Base-by-base conservation (phyloP, 2,329 filamentous ascomycete species). In the Lachnellula suecica region DNA sequence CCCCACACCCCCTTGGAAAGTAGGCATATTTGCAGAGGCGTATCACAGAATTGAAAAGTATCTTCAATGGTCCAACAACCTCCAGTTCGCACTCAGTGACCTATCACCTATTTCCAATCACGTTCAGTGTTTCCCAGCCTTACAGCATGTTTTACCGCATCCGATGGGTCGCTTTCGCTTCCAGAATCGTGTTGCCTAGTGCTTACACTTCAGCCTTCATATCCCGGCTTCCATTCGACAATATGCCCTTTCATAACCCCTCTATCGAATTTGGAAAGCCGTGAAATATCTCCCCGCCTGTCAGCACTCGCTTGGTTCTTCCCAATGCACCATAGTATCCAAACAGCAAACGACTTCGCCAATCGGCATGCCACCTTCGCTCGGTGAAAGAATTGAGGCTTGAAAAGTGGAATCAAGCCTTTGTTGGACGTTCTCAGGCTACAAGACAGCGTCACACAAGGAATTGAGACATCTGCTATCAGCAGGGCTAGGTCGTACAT, bases 131-230 rank as follows among this genome's bases (percentile, higher is more conserved):
- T 44, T n/a, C 44, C 46, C 56, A 55, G 56, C 56, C 53, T 56
- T 57, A 48, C 44, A 35, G 35, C 22, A 49, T 53, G 41, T 54
- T 41, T 49, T 35, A 40, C 44, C 37, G 44, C n/a, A 40, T 57
- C 48, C 52, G 52, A 49, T 44, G 34, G 17, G 41, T 60, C 48
- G 47, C 42, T 59, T 53, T 37, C 17, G 5, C 31, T 13, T 35
- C 15, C 46, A 15, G 38, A 31, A 17, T 53, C 43, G 19, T 50
- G 47, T 46, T 34, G 24, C 54, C 51, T 65, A 66, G 63, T 62
- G 63, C 63, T 66, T 64, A 65, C 60, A 50, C 29, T 58, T 59
- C 63, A 60, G 58, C 53, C 56, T 56, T 61, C 44, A 54, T 29
- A 52, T 47, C 54, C 53, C 57, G 46, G 47, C 47, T 34, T 53